Percentiles rank a stretch among this genome's conserved stretches.
phyloP scores from a whole-genome alignment of 352 stramenopile genomes.

The Globisporangium iwayamae region DNA sequence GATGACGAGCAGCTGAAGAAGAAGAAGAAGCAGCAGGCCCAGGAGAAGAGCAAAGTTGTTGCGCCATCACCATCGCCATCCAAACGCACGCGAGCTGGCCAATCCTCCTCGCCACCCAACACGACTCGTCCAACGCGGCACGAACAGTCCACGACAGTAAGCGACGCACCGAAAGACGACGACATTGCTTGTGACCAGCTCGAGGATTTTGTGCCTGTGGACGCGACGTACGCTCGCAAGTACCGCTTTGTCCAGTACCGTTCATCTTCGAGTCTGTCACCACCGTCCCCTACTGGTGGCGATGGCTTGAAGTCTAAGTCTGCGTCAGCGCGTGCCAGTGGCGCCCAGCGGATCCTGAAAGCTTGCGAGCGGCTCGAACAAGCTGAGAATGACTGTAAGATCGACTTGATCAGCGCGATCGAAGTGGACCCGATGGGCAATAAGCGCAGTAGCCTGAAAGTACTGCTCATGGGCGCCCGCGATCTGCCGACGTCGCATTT shows the following conservation, averaged over 20 bases:
- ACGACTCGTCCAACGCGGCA: not conserved
- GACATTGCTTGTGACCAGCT: conserved; percentile 43
- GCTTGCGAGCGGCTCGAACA: conserved; percentile 53
- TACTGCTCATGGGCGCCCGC: conserved; percentile 42
- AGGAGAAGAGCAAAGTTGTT: not conserved
- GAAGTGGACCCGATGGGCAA: conserved; percentile 54
- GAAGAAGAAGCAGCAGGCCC: not conserved
- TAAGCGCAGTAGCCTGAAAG: conserved; percentile 50
- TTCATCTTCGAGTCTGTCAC: conserved; percentile 7
- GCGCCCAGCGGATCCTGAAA: conserved; percentile 48
- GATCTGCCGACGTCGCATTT: conserved; percentile 62
- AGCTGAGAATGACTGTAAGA: conserved; percentile 36
- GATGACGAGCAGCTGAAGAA: conserved; percentile 12
- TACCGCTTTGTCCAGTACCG: conserved; percentile 39
- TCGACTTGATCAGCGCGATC: conserved; percentile 53
- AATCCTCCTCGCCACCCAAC: not conserved
- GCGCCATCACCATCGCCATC: conserved; percentile 6
- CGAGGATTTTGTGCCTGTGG: conserved; percentile 43
- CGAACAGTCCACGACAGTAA: not conserved
- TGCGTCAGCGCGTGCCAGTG: conserved; percentile 17
- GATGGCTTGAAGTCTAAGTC: not conserved
- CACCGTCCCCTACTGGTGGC: conserved; percentile 12
- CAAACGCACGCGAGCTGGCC: not conserved
- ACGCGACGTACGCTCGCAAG: conserved; percentile 40
- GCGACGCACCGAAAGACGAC: conserved; percentile 13